Base-by-base conservation (phyloP, 768 basidiomycete genomes). In the Phaffia tasmanica region DNA sequence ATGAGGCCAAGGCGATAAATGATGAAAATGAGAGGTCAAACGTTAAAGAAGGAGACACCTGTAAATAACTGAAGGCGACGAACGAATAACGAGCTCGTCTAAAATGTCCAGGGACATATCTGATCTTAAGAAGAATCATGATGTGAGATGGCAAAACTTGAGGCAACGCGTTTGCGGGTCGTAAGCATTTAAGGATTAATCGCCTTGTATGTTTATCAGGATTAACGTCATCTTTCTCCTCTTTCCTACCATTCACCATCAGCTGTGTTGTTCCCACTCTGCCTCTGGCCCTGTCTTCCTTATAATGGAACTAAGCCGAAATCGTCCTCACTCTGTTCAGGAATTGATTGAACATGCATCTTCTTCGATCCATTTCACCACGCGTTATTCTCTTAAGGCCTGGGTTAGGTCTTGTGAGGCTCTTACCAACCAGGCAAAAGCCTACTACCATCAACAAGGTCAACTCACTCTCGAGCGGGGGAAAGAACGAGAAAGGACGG, bases 101-200 rank as follows among this genome's bases (percentile, higher is more conserved):
- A 23, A 67, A 67, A 32, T 67, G 65, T 49, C 62, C 65, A 27
- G 65, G 65, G 14, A 67, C 65, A 48, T 67, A 67, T 18, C 65
- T 61, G 53, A 67, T 42, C 46, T 29, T 8, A 11, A 7, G 8
- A 29, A n/a, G 54, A 21, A n/a, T 23, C 25, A 30, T 6, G 55
- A 29, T 11, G 35, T n/a, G n/a, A n/a, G n/a, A n/a, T n/a, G n/a
- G n/a, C n/a, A n/a, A n/a, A n/a, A n/a, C n/a, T n/a, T n/a, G n/a
- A n/a, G n/a, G n/a, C n/a, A n/a, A n/a, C n/a, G n/a, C n/a, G n/a
- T n/a, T n/a, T n/a, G n/a, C n/a, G n/a, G n/a, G n/a, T n/a, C n/a
- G n/a, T n/a, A n/a, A n/a, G n/a, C n/a, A n/a, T n/a, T n/a, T n/a
- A n/a, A n/a, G n/a, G n/a, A n/a, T n/a, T n/a, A n/a, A n/a, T n/a